Evolutionary conservation across 306 rosid genomes (phyloP).

Genomic region (Lablab purpureus): DNA sequence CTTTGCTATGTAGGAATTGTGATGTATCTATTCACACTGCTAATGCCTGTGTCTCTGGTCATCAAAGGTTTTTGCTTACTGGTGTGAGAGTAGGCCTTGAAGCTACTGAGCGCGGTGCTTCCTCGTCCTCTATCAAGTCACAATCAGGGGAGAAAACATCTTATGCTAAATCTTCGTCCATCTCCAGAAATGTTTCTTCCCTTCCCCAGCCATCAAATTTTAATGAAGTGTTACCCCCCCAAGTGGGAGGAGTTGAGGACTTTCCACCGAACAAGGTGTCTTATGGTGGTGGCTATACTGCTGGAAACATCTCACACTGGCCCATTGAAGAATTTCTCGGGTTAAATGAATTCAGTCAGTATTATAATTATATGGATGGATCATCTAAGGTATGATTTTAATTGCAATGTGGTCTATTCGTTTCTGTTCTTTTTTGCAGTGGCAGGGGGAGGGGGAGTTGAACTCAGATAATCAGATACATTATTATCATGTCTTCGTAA

Average conservation of each 20-base stretch:
- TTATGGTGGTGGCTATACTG: slow-evolving; percentile 1
- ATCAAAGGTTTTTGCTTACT: slow-evolving; percentile 80
- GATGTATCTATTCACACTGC: slow-evolving; percentile 80
- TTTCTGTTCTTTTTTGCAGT: not conserved
- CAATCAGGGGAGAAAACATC: slow-evolving; percentile 57
- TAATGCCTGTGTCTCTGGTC: slow-evolving; percentile 64
- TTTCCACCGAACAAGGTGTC: slow-evolving; percentile 13
- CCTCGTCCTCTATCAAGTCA: slow-evolving; percentile 56
- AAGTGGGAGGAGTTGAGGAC: slow-evolving; percentile 1
- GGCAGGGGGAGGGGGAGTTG: too few species aligned
- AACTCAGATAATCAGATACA: not conserved
- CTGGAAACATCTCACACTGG: slow-evolving; percentile 27
- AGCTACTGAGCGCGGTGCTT: slow-evolving; percentile 55
- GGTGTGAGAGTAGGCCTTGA: slow-evolving; percentile 83
- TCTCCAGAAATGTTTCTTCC: slow-evolving; percentile 48
- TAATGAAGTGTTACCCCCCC: slow-evolving; percentile 6
- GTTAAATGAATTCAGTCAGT: slow-evolving; percentile 14
- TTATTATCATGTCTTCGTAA: not conserved
- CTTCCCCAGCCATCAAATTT: slow-evolving; percentile 9
- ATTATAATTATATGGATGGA: slow-evolving; percentile 25
- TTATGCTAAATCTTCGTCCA: slow-evolving; percentile 50
- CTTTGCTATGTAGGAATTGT: slow-evolving; percentile 86
- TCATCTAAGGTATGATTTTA: slow-evolving; percentile 6
- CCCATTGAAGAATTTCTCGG: slow-evolving; percentile 23
- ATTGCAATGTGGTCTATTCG: not conserved